Evolutionary conservation across 352 stramenopile genomes (phyloP).

Genomic region (Lagenidium sp.): DNA sequence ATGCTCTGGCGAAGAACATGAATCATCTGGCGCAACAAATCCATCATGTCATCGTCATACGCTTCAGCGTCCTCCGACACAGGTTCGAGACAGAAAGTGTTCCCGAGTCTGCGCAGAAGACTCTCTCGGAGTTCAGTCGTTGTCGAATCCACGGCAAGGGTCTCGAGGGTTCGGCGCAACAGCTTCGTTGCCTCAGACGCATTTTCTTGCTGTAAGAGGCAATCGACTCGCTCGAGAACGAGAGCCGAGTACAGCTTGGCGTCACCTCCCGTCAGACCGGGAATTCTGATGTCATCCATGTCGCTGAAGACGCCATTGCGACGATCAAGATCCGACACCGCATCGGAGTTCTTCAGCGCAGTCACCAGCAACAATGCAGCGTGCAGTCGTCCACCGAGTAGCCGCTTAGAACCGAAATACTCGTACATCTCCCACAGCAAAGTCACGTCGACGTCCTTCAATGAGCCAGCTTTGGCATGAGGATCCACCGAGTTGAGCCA

Average conservation of each 20-base stretch:
- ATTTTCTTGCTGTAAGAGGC: constrained; percentile 1
- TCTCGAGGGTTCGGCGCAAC: constrained; percentile 6
- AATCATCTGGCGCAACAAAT: constrained; percentile 33
- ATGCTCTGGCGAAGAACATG: too few relatives aligned
- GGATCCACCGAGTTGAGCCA: constrained; percentile 35
- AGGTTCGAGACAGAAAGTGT: too few relatives aligned
- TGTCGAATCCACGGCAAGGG: constrained; percentile 3
- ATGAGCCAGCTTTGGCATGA: constrained; percentile 4
- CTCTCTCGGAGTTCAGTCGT: constrained; percentile 1
- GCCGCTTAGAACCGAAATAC: constrained; percentile 40
- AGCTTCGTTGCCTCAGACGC: not conserved
- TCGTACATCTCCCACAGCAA: constrained; percentile 30
- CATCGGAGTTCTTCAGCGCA: constrained; percentile 8
- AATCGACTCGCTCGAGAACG: constrained; percentile 9
- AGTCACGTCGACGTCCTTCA: constrained; percentile 5
- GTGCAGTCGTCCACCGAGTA: constrained; percentile 31
- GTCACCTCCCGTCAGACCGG: constrained; percentile 6
- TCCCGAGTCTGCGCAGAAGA: constrained; percentile 8
- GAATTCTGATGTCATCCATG: constrained; percentile 10
- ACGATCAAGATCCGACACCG: constrained; percentile 1
- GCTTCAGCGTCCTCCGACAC: too few relatives aligned
- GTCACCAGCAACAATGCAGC: constrained; percentile 7
- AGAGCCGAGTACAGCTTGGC: constrained; percentile 9
- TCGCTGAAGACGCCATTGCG: constrained; percentile 8
- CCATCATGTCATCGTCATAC: constrained; percentile 4